Evolutionary conservation across 495 filamentous ascomycete genomes (phyloP), one percentile per base, ranked within the genome.

Genomic region (Beverwykella pulmonaria): DNA sequence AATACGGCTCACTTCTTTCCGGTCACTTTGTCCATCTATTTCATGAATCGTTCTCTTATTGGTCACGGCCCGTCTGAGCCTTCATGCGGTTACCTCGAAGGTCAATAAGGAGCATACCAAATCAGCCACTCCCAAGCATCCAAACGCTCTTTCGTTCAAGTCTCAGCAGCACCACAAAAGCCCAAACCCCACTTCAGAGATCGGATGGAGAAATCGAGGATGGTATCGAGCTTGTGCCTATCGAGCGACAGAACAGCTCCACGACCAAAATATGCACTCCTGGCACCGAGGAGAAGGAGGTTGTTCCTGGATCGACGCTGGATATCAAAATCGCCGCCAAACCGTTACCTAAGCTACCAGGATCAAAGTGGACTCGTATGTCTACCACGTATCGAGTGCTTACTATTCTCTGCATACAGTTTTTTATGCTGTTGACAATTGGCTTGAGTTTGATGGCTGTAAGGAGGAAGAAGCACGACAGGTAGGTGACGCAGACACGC

Each of bases 191-290:
- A 4, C 19, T n/a, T 46, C 19, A 26, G 15, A 30, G 6, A n/a
- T 22, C 47, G 8, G 7, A 9, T 8, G 15, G 34, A 22, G 20
- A 23, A 34, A 27, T 61, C 9, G 48, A 61, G 20, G 57, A 61
- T 36, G 64, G 58, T 22, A 61, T 56, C 8, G 64, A 67, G 30
- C 19, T 67, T 1, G 64, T 67, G 23, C 64, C 64, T 5, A 56
- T 67, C 22, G 64, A 67, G 23, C 44, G 52, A 23, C 39, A 44
- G 41, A 53, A 61, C 17, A 61, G 29, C n/a, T 25, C 50, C 19
- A 49, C 46, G 25, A 50, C 26, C 1, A 67, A 61, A 50, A 29
- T 34, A 29, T 15, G 54, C 57, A 46, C 58, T 4, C 64, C 52
- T 20, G 50, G 49, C 14, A 20, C 29, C 2, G 64, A 67, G 23